Conservation (phyloP, 140 eudicot genomes). For the Flaveria floridana region DNA sequence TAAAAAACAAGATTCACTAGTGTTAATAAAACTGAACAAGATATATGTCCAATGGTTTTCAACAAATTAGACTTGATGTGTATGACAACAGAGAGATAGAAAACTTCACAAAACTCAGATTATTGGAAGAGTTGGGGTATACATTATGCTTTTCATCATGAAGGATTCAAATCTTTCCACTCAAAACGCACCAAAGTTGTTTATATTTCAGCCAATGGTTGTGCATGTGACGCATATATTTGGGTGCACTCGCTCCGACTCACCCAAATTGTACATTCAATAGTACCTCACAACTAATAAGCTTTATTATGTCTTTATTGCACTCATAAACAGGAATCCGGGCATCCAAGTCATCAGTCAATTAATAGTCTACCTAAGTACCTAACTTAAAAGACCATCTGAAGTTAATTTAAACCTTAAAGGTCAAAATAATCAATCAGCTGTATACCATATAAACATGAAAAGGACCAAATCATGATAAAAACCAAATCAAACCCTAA, state of each 20-base stretch:
- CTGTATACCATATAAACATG: conserved; percentile 2
- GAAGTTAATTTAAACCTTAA: conserved; percentile 23
- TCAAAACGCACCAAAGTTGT: conserved; percentile 14
- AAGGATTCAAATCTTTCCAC: conserved; percentile 7
- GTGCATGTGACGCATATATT: background rate
- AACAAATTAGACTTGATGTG: background rate
- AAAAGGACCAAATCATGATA: conserved; percentile 12
- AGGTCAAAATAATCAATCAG: conserved; percentile 23
- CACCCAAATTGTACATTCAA: conserved; percentile 4
- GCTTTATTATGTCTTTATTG: conserved; percentile 13
- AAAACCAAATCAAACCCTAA: conserved; percentile 13
- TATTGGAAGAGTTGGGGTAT: background rate
- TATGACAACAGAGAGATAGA: background rate
- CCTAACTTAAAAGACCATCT: conserved; percentile 6
- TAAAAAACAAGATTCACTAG: conserved; percentile 7
- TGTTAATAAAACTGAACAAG: background rate
- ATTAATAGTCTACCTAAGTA: background rate
- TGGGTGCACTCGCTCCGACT: conserved; percentile 18
- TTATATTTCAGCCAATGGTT: conserved; percentile 9
- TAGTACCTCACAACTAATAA: conserved; percentile 8
- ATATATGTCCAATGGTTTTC: background rate
- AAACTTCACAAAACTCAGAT: conserved; percentile 11
- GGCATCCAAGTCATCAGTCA: conserved; percentile 4
- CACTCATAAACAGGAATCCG: background rate
- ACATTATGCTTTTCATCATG: background rate